phyloP scores from a whole-genome alignment of 169 alveolate genomes.

The Plasmodium vivax region DNA sequence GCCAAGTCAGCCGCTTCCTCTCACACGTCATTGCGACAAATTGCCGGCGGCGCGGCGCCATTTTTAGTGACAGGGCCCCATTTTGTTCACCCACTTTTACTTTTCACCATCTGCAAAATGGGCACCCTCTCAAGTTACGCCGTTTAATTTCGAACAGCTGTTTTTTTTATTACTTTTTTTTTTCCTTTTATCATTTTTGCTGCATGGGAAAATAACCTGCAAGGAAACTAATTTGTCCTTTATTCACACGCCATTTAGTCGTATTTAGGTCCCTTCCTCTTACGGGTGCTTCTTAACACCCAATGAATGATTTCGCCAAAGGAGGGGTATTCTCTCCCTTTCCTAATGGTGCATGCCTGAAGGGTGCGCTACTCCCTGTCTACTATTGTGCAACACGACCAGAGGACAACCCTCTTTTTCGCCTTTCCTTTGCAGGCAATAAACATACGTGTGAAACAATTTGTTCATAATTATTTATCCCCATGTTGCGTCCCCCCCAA shows the following conservation, averaged over 20 bases:
- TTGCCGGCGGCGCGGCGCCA: neutral
- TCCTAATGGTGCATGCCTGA: neutral
- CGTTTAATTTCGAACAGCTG: neutral
- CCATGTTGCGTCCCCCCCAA: neutral
- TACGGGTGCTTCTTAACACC: neutral
- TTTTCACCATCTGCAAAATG: neutral
- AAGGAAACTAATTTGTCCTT: neutral
- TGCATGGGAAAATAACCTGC: neutral
- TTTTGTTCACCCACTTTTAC: neutral
- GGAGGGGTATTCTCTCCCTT: neutral
- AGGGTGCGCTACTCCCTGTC: neutral
- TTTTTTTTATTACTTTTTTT: neutral
- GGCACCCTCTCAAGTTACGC: neutral
- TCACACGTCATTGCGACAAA: neutral
- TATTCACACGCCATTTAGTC: neutral
- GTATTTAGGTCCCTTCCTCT: neutral
- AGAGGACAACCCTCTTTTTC: no score
- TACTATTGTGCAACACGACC: neutral
- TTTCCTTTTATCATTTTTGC: neutral
- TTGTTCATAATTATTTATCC: neutral
- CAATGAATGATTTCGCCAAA: neutral
- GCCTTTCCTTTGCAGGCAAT: neutral
- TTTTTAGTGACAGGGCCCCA: neutral
- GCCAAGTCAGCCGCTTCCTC: neutral
- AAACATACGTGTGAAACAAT: neutral